A percentile compares a stretch with the other conserved stretches of the same genome.
phyloP scores from a whole-genome alignment of 1,284 basidiomycete species.

The Chalciporus sp. region DNA sequence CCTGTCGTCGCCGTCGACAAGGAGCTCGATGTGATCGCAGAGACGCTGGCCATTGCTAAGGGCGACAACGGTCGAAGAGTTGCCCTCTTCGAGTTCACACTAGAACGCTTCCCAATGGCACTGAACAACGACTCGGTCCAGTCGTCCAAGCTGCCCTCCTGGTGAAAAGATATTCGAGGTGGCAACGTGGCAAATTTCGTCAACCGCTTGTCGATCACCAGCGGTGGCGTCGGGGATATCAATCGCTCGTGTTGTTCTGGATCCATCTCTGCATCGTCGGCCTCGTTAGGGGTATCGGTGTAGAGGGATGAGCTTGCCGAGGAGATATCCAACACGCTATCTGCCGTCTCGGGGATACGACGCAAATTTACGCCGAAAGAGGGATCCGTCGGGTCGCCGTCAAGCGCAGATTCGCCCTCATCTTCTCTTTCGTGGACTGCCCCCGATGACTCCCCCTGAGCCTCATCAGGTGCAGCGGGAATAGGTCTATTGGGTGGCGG shows the following conservation, averaged over 20 bases:
- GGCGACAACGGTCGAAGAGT: conserved; percentile 17
- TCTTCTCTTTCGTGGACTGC: not conserved
- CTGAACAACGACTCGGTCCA: conserved; percentile 33
- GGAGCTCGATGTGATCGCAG: conserved; percentile 3
- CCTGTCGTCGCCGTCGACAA: conserved; percentile 1
- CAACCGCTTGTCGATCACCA: conserved; percentile 33
- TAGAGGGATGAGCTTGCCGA: conserved; percentile 18
- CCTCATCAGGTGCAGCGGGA: conserved; percentile 17
- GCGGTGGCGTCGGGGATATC: conserved; percentile 24
- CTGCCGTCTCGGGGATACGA: conserved; percentile 25
- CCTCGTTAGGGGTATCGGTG: conserved; percentile 3
- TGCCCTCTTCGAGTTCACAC: conserved; percentile 11
- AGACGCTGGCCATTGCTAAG: not conserved
- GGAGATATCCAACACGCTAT: conserved; percentile 34
- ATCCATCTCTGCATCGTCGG: conserved; percentile 9
- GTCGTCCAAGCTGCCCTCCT: conserved; percentile 39
- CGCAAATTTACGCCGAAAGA: not conserved
- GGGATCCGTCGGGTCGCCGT: not conserved
- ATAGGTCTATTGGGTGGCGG: conserved; percentile 21
- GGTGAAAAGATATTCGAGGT: conserved; percentile 57
- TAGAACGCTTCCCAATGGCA: conserved; percentile 20
- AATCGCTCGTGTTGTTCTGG: conserved; percentile 6
- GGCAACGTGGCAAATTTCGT: conserved; percentile 38
- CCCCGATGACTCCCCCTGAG: conserved; percentile 10
- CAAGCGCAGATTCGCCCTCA: not conserved